Evolutionary conservation across 2,329 filamentous ascomycete species (phyloP), one percentile per base, ranked within the genome.

Genomic region (Fusarium gaditjirri): DNA sequence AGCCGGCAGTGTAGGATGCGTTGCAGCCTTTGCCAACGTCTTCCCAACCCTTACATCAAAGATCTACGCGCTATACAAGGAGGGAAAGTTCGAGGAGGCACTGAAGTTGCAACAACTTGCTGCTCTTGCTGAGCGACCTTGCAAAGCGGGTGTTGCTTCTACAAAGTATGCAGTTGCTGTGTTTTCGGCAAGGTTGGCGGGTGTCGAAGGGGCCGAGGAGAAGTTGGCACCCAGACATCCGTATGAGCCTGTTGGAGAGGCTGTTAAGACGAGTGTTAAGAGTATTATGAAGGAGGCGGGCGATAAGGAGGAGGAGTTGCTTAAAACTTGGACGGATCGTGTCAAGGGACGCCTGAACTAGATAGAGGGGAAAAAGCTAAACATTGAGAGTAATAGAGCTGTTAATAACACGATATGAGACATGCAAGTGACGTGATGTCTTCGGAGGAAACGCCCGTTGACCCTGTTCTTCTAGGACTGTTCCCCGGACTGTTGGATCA

Each of bases 131-230:
- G 91, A 93, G 79, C 87, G 87, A 62, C 87, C 88, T 2, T 88
- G 87, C 75, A 93, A 93, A 80, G 85, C 86, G 16, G 91, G 91
- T 10, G 91, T 93, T 73, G 90, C 90, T 13, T 84, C 85, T 5
- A 89, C 88, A n/a, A 93, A 93, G 81, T 92, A 91, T 77, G 91
- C 90, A 0, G 90, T 89, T 0, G 86, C 88, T 6, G 80, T 90
- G 36, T 89, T 86, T 71, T 88, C 88, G 38, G 91, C 89, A 4
- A 84, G 80, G 62, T 79, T 81, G 56, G 90, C 91, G 3, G 89
- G 89, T 0, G 87, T 93, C 41, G 85, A 88, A 65, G 86, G 85
- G 4, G 89, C 90, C 4, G 86, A 86, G 79, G 83, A 85, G 78
- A 87, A 88, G 79, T 77, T 92, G 79, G 82, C 81, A 78, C 90